phyloP scores from a whole-genome alignment of 345 rosid genomes.

The Cardamine resedifolia region DNA sequence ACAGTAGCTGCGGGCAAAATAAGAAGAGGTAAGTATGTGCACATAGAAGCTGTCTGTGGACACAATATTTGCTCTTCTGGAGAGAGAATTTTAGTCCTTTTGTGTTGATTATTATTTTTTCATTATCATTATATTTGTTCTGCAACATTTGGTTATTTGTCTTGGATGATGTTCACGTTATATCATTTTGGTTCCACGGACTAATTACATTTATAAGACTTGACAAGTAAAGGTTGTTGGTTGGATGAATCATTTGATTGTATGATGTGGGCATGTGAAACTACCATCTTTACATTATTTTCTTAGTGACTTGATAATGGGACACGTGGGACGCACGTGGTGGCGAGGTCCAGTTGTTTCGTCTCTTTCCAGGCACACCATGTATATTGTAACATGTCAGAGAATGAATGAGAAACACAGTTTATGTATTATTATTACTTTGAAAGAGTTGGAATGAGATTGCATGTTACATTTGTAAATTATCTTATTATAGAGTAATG shows the following conservation, averaged over 20 bases:
- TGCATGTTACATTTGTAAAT: neutral
- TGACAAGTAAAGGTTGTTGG: conserved; percentile 25
- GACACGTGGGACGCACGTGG: conserved; percentile 21
- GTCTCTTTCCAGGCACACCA: conserved; percentile 20
- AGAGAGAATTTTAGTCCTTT: conserved; percentile 27
- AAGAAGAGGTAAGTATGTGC: conserved; percentile 31
- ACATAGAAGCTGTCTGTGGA: conserved; percentile 19
- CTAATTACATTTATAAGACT: conserved; percentile 20
- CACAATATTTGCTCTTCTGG: conserved; percentile 28
- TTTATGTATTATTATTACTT: neutral
- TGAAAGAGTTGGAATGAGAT: neutral
- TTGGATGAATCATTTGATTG: conserved; percentile 22
- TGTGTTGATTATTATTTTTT: conserved; percentile 11
- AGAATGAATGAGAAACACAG: conserved; percentile 7
- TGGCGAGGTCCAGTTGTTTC: conserved; percentile 33
- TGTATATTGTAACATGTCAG: conserved; percentile 16
- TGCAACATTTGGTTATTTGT: conserved; percentile 32
- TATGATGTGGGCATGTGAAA: conserved; percentile 31
- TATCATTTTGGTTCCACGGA: conserved; percentile 34
- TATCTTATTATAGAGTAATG: conserved; percentile 14
- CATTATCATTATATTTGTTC: conserved; percentile 10
- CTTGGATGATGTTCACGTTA: conserved; percentile 30
- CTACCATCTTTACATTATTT: conserved; percentile 21
- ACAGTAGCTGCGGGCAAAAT: conserved; percentile 35
- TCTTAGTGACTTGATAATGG: conserved; percentile 16